Evolutionary conservation across 768 basidiomycete species (phyloP).

Genomic region (Hypsizygus marmoreus): DNA sequence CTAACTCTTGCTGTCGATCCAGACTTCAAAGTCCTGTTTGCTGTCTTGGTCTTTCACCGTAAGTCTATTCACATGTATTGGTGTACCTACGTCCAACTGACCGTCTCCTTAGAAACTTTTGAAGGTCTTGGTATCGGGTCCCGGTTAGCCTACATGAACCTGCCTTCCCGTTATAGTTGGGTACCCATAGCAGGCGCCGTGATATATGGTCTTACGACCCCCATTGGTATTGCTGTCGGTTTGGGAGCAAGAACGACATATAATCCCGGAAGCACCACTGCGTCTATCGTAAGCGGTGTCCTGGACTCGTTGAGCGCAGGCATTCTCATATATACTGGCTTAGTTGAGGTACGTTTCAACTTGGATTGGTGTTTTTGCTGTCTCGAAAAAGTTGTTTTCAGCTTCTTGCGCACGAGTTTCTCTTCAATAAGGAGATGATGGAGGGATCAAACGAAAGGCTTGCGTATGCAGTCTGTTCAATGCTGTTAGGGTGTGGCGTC

Average conservation of each 20-base stretch:
- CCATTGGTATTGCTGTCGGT: constrained; percentile 86
- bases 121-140: constrained; percentile 94
- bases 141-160: constrained; percentile 75
- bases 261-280: constrained; percentile 76
- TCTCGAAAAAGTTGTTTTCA: too few species aligned
- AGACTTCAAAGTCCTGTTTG: constrained; percentile 81
- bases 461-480: constrained; percentile 72
- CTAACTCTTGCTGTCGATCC: constrained; percentile 89
- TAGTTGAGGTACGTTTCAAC: too few species aligned
- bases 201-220: constrained; percentile 78
- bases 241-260: constrained; percentile 76
- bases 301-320: constrained; percentile 87
- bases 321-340: constrained; percentile 84
- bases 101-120: constrained; percentile 67
- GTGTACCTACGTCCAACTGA: constrained; percentile 3
- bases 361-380: too few species aligned
- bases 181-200: constrained; percentile 62
- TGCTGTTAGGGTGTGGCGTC: constrained; percentile 81
- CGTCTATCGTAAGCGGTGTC: constrained; percentile 81
- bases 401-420: constrained; percentile 92
- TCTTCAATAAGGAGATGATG: constrained; percentile 88
- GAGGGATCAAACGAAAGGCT: constrained; percentile 64
- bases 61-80: constrained; percentile 31
- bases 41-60: constrained; percentile 94
- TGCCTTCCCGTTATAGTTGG: constrained; percentile 55